Conservation (phyloP, 306 rosid species). For the Pyrus betulifolia region DNA sequence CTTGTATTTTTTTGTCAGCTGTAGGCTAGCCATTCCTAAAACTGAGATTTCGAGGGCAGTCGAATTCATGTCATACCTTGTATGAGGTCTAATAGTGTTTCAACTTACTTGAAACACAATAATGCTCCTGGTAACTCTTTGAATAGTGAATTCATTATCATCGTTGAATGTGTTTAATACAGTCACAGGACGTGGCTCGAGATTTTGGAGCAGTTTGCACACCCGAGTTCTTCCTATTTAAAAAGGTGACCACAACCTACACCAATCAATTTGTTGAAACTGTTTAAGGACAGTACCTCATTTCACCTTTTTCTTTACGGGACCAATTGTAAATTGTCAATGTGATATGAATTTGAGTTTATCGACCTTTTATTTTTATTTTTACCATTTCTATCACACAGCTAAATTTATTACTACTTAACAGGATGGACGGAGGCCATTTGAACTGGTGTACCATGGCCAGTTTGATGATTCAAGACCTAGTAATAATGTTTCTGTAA, state of each 20-base stretch:
- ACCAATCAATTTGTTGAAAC: neutral
- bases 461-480: constrained; percentile 97
- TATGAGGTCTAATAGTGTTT: neutral
- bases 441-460: constrained; percentile 88
- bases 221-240: constrained; percentile 78
- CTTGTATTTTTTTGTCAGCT: neutral
- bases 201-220: constrained; percentile 92
- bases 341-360: constrained; percentile 1
- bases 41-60: neutral
- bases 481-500: constrained; percentile 55
- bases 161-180: constrained; percentile 18
- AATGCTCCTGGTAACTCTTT: neutral
- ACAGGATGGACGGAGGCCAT: constrained; percentile 97
- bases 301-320: neutral
- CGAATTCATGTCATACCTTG: neutral
- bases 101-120: neutral
- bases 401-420: constrained; percentile 7
- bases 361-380: neutral
- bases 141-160: neutral
- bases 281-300: neutral
- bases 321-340: neutral
- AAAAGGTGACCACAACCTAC: constrained; percentile 48
- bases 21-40: neutral
- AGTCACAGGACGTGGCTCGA: constrained; percentile 79
- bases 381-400: neutral